Evolutionary conservation across 2,329 filamentous ascomycete genomes (phyloP), one percentile per base, ranked within the genome.

Genomic region (Sphaerostilbella broomeana): DNA sequence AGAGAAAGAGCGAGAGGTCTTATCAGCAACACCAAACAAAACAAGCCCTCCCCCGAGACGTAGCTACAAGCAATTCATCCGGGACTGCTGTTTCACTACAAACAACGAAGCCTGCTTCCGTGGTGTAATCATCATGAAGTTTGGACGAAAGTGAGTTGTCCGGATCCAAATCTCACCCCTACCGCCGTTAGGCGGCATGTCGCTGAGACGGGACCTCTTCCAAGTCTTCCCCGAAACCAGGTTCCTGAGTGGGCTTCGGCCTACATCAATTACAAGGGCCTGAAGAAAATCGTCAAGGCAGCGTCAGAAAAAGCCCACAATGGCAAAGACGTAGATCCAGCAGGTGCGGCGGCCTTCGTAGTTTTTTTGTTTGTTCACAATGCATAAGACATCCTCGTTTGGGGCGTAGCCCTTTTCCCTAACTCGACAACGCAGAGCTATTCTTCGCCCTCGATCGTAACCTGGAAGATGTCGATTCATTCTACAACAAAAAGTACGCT

Each of bases 361-460:
- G 35, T 15, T 35, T 41, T 10, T 31, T 32, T 34, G 28, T 31
- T n/a, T 2, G n/a, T n/a, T n/a, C n/a, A n/a, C n/a, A n/a, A n/a
- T 9, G 13, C 30, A 33, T 21, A 16, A 18, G 37, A 32, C 33
- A 16, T 35, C 40, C 32, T n/a, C 20, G 32, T n/a, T 21, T 36
- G 32, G 33, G 42, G 30, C 37, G 26, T 24, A 38, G 34, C 52
- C 47, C 49, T 46, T 53, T 48, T 45, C 50, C 52, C 56, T 61
- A 56, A 60, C 59, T 52, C 45, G 49, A 50, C 36, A 45, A 50
- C 53, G 54, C 69, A 95, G 92, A 89, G 63, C 95, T 98, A 73
- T 95, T 95, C 70, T 95, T 90, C 63, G 86, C 84, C 48, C 80
- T 98, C 61, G 92, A 98, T 60, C 86, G 92, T 54, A 95, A 97